phyloP scores from a whole-genome alignment of 805 yeast genomes.

The Yamadazyma olivae region DNA sequence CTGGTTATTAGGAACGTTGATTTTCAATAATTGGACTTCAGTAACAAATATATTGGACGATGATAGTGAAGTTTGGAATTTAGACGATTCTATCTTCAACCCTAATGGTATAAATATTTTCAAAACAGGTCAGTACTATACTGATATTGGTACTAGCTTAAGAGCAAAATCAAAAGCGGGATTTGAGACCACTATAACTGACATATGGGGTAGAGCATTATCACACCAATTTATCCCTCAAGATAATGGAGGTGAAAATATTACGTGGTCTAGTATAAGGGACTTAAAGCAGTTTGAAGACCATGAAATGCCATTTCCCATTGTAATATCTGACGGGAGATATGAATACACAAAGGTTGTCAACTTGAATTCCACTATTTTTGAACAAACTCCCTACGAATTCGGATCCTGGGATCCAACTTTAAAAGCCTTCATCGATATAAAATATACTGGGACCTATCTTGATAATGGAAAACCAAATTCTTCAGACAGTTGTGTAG shows the following conservation, averaged over 20 bases:
- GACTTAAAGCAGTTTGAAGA: constrained; percentile 41
- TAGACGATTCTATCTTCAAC: constrained; percentile 55
- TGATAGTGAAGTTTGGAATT: constrained; percentile 57
- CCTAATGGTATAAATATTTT: constrained; percentile 63
- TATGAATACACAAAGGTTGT: constrained; percentile 58
- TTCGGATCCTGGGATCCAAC: constrained; percentile 44
- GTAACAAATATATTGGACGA: constrained; percentile 27
- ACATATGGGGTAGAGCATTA: constrained; percentile 39
- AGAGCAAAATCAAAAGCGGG: constrained; percentile 30
- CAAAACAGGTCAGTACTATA: constrained; percentile 50
- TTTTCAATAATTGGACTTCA: constrained; percentile 34
- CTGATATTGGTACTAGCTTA: constrained; percentile 15
- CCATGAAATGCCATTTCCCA: constrained; percentile 38
- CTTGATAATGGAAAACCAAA: constrained; percentile 20
- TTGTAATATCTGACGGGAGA: constrained; percentile 52
- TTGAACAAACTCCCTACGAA: constrained; percentile 37
- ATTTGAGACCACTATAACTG: constrained; percentile 32
- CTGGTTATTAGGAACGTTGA: constrained; percentile 37
- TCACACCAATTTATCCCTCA: constrained; percentile 27
- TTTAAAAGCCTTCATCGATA: constrained; percentile 26
- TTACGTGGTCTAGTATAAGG: constrained; percentile 14
- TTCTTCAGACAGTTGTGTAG: constrained; percentile 18
- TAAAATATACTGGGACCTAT: constrained; percentile 28
- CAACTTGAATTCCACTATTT: constrained; percentile 62
- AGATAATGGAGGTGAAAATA: constrained; percentile 24